These are phyloP conservation scores for Fabrea salina DNA, from an alignment of 169 alveolate genomes.

Conservation along the genomic window DNA sequence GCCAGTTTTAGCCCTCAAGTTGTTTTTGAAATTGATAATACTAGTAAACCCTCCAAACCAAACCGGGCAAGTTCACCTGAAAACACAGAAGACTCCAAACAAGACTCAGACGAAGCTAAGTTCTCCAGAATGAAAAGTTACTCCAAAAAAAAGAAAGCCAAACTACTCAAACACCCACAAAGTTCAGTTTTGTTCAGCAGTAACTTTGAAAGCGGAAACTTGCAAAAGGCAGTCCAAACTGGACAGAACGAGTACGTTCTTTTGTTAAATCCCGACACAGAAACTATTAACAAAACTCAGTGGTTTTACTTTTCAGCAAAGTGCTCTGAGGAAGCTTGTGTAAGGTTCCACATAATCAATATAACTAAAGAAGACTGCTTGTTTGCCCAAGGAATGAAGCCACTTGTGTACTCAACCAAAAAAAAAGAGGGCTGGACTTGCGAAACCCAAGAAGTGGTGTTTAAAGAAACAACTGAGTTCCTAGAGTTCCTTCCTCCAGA, in stretches of 20 bases:
- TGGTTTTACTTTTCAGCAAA: constrained; percentile 79
- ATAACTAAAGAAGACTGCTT: constrained; percentile 47
- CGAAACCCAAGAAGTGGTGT: too few relatives aligned
- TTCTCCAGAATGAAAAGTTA: too few relatives aligned
- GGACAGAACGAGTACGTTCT: constrained; percentile 80
- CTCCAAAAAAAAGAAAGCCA: too few relatives aligned
- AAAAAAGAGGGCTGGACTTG: not conserved
- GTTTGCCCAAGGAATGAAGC: constrained; percentile 44
- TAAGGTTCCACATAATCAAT: constrained; percentile 57
- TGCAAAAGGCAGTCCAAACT: constrained; percentile 80
- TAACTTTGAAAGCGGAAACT: constrained; percentile 88
- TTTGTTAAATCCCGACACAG: constrained; percentile 85
- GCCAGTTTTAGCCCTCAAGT: too few relatives aligned
- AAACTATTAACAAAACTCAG: constrained; percentile 84
- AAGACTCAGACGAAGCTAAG: too few relatives aligned
- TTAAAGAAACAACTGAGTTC: not conserved
- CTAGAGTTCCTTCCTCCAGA: constrained; percentile 69
- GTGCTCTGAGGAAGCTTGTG: not conserved
- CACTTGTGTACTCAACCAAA: not conserved
- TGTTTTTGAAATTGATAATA: too few relatives aligned
- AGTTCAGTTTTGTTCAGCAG: too few relatives aligned
- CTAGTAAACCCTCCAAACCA: too few relatives aligned
- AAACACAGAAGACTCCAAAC: too few relatives aligned
- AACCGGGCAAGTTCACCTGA: too few relatives aligned
- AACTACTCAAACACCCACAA: too few relatives aligned